These are phyloP conservation scores for Yarrowia sp. DNA, from an alignment of 805 yeast genomes.

Conservation along the genomic window DNA sequence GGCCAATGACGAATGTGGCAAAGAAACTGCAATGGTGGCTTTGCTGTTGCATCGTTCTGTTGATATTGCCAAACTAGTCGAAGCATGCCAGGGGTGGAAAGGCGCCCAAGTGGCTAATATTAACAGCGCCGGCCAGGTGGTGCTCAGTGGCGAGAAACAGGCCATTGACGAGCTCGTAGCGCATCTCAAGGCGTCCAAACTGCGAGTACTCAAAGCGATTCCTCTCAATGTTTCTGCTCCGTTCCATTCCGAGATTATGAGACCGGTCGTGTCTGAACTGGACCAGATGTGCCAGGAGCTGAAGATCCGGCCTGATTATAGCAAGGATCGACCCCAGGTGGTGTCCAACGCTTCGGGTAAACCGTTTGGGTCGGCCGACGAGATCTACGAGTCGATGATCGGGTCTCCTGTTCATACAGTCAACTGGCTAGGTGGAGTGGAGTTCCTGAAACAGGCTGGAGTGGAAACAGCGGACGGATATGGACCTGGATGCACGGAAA, in stretches of 20 bases:
- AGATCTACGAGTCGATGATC: constrained; percentile 24
- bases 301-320: constrained; percentile 6
- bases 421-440: constrained; percentile 19
- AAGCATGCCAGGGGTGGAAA: constrained; percentile 6
- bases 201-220: constrained; percentile 12
- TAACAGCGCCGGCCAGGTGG: constrained; percentile 21
- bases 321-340: constrained; percentile 5
- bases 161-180: constrained; percentile 2
- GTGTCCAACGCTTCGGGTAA: constrained; percentile 27
- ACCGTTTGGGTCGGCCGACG: constrained; percentile 12
- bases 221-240: constrained; percentile 35
- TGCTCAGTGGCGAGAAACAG: constrained; percentile 3
- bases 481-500: constrained; percentile 11
- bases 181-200: constrained; percentile 5
- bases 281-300: neutral
- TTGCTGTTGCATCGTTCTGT: constrained; percentile 5
- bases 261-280: constrained; percentile 20
- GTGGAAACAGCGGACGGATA: constrained; percentile 8
- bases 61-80: neutral
- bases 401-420: constrained; percentile 21
- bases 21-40: constrained; percentile 23
- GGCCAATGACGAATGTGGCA: constrained; percentile 10
- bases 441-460: neutral
- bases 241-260: constrained; percentile 19
- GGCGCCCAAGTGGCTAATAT: constrained; percentile 30